These are phyloP conservation scores for Ceriops tagal DNA, from an alignment of 345 rosid species.

Conservation along the genomic window DNA sequence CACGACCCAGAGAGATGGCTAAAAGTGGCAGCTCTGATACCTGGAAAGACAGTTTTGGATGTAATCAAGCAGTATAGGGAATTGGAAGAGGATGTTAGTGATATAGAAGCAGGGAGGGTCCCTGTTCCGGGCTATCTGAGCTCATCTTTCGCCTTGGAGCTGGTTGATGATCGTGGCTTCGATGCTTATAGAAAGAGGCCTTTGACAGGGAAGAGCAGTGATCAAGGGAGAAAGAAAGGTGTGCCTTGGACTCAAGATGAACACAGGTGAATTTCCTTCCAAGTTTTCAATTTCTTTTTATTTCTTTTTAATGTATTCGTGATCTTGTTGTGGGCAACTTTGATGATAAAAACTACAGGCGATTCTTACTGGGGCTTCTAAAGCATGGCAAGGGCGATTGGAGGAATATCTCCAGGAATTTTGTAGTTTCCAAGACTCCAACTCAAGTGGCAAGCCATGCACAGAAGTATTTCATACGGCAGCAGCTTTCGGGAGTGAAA, in stretches of 20 bases:
- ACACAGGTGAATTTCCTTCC: conserved; percentile 57
- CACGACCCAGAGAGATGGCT: conserved; percentile 69
- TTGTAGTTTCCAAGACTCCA: conserved; percentile 81
- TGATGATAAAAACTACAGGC: conserved; percentile 38
- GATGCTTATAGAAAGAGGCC: conserved; percentile 53
- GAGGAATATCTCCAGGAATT: conserved; percentile 90
- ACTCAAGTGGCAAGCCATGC: conserved; percentile 99
- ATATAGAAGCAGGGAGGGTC: conserved; percentile 71
- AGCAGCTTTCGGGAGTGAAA: conserved; percentile 66
- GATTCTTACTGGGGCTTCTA: conserved; percentile 73
- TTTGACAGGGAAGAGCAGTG: conserved; percentile 36
- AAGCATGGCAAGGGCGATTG: conserved; percentile 97
- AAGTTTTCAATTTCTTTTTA: background rate
- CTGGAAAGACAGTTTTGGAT: conserved; percentile 66
- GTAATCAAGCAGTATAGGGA: conserved; percentile 65
- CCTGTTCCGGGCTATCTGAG: conserved; percentile 65
- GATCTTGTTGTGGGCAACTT: conserved; percentile 10
- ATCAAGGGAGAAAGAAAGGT: conserved; percentile 87
- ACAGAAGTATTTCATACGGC: conserved; percentile 91
- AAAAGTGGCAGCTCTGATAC: conserved; percentile 64
- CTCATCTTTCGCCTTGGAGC: conserved; percentile 42
- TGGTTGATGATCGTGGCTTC: conserved; percentile 28
- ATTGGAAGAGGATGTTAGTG: conserved; percentile 60
- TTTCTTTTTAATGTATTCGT: background rate
- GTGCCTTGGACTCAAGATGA: conserved; percentile 99